These are phyloP conservation scores for Eutrema heterophyllum DNA, from an alignment of 345 rosid species.

Conservation along the genomic window DNA sequence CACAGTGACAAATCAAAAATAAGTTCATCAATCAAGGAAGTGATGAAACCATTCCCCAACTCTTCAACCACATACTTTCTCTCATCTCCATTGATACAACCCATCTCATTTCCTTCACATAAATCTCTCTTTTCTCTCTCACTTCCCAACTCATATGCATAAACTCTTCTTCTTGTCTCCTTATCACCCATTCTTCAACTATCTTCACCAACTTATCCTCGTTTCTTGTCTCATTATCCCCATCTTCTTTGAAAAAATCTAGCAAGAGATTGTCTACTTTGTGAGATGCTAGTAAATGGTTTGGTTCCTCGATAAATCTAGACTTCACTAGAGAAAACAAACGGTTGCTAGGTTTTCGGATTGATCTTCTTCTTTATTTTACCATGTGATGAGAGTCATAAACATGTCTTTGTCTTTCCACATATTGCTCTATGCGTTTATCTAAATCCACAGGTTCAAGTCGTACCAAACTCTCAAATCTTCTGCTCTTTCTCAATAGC, in stretches of 20 bases:
- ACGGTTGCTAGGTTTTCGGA: too few relatives aligned
- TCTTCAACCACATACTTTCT: conserved; percentile 35
- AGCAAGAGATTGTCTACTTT: conserved; percentile 31
- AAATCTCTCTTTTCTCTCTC: conserved; percentile 39
- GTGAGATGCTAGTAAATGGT: neutral
- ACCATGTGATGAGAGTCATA: neutral
- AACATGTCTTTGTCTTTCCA: conserved; percentile 15
- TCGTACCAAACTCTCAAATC: conserved; percentile 39
- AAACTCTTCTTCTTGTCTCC: conserved; percentile 26
- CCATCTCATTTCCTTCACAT: conserved; percentile 39
- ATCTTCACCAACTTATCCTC: conserved; percentile 21
- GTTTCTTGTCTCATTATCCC: conserved; percentile 9
- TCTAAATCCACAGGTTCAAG: conserved; percentile 60
- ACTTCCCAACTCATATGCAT: conserved; percentile 56
- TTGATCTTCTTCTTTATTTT: conserved; percentile 6
- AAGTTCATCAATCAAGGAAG: conserved; percentile 50
- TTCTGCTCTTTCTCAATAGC: conserved; percentile 27
- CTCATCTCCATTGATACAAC: conserved; percentile 35
- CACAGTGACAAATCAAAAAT: conserved; percentile 32
- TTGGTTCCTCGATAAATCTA: neutral
- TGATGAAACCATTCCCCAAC: conserved; percentile 41
- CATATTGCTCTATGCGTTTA: conserved; percentile 39
- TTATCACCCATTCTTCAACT: conserved; percentile 54
- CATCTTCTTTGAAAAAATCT: conserved; percentile 46
- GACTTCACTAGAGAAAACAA: too few relatives aligned